Evolutionary conservation across 257 asterid genomes (phyloP), one percentile per base, ranked within the genome.

Genomic region (Paraleonurus japonicus): DNA sequence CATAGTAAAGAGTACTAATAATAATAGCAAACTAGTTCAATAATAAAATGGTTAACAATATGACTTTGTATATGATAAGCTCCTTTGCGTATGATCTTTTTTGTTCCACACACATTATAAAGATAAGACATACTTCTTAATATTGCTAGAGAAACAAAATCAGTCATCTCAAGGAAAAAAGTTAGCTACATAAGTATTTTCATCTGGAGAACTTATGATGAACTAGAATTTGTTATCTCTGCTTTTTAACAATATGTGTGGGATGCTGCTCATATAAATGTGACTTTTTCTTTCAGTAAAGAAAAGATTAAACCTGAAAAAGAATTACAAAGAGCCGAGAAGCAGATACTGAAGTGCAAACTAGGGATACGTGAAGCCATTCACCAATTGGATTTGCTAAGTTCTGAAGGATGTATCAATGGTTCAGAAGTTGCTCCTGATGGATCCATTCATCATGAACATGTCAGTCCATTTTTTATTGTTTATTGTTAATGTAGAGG

Each of bases 341-440:
- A 81, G 78, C 95, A 95, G 80, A 95, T 95, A 83, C 54, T 95
- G 76, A 82, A 84, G 65, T 91, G 96, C 87, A 95, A 95, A 78
- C 88, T 95, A 24, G 98, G 98, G 74, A 92, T 95, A 79, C 95
- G 98, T 61, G 99, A 95, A 70, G 97, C 92, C 65, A 79, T 92
- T 83, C 92, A 60, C 76, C 90, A 86, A 70, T 75, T 95, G 80
- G 98, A 95, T 84, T 77, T 81, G 85, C 95, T 92, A 70, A 80
- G 97, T 81, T 92, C 95, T 62, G 86, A 80, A 69, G 98, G 99
- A 43, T 74, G 83, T 69, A 88, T 84, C 62, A 85, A 72, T 54
- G 90, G 84, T 75, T 81, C 93, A 27, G 90, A 81, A 43, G 82
- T 88, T 78, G 90, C 87, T 78, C 87, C 95, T 30, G 96, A 89